phyloP scores from a whole-genome alignment of 345 rosid genomes.

The Eucalyptus tenuipes region DNA sequence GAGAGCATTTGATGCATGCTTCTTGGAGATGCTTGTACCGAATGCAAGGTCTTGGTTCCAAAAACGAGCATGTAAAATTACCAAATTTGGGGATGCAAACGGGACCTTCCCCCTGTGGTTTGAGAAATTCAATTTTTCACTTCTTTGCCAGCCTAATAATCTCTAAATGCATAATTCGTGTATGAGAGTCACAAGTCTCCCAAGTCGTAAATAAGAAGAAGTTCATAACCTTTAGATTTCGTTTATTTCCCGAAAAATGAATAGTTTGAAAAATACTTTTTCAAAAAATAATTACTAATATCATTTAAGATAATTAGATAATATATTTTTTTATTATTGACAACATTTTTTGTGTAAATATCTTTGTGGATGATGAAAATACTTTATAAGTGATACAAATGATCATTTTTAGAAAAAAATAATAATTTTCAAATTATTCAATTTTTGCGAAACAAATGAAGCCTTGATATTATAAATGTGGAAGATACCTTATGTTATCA shows the following conservation, averaged over 20 bases:
- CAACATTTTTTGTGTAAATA: no score
- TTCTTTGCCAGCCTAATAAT: neutral
- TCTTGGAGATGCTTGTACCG: neutral
- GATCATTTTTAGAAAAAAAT: no score
- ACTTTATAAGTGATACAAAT: neutral
- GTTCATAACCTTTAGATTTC: neutral
- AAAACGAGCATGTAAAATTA: neutral
- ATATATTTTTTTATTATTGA: no score
- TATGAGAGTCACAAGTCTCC: neutral
- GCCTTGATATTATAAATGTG: neutral
- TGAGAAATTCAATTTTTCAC: neutral
- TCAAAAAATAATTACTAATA: no score
- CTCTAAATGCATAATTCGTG: neutral
- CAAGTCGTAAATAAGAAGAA: neutral
- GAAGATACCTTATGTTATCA: neutral
- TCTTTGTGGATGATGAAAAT: neutral
- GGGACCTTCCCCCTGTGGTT: neutral
- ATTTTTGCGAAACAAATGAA: neutral
- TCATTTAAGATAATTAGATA: no score
- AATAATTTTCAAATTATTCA: fast-evolving
- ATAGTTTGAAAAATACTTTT: no score
- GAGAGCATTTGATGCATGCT: neutral
- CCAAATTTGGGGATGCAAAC: neutral
- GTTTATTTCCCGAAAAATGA: no score
- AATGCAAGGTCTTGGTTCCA: neutral